Evolutionary conservation across 2,329 filamentous ascomycete species (phyloP).

Genomic region (Simplicillium sp.): DNA sequence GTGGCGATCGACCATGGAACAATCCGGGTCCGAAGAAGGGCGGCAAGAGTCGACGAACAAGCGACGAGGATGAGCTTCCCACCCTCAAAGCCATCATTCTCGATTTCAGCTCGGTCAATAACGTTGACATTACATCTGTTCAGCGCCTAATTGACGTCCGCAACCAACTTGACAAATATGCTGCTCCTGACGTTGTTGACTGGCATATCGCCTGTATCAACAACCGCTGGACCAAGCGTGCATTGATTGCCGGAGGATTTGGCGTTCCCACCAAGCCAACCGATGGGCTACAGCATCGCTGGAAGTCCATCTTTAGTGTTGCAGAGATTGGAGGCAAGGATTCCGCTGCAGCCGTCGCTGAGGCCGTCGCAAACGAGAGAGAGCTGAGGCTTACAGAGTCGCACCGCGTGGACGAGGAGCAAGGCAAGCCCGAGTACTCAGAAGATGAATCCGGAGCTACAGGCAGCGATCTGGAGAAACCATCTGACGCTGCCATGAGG

Average conservation of each 20-base stretch:
- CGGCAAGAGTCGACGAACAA: conserved; percentile 29
- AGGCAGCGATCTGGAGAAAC: conserved; percentile 21
- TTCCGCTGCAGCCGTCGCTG: conserved; percentile 60
- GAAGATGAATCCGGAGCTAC: conserved; percentile 21
- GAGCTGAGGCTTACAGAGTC: conserved; percentile 5
- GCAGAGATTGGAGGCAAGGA: conserved; percentile 69
- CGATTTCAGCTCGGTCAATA: conserved; percentile 89
- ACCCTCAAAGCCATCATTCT: conserved; percentile 83
- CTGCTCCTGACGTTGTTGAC: conserved; percentile 71
- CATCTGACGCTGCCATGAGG: conserved; percentile 14
- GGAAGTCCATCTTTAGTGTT: conserved; percentile 94
- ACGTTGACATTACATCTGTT: conserved; percentile 85
- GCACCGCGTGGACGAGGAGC: conserved; percentile 21
- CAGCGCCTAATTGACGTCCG: conserved; percentile 91
- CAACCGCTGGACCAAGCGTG: conserved; percentile 91
- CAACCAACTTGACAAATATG: conserved; percentile 84
- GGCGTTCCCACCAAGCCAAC: conserved; percentile 58
- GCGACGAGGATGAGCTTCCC: conserved; percentile 42
- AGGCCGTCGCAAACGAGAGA: conserved; percentile 49
- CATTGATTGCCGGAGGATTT: conserved; percentile 78
- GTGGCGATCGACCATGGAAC: conserved; percentile 87
- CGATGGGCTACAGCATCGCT: conserved; percentile 49
- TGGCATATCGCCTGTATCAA: conserved; percentile 95
- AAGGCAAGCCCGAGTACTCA: conserved; percentile 20
- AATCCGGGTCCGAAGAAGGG: conserved; percentile 60